Conservation (phyloP, 345 rosid genomes). For the Arabis alpina region DNA sequence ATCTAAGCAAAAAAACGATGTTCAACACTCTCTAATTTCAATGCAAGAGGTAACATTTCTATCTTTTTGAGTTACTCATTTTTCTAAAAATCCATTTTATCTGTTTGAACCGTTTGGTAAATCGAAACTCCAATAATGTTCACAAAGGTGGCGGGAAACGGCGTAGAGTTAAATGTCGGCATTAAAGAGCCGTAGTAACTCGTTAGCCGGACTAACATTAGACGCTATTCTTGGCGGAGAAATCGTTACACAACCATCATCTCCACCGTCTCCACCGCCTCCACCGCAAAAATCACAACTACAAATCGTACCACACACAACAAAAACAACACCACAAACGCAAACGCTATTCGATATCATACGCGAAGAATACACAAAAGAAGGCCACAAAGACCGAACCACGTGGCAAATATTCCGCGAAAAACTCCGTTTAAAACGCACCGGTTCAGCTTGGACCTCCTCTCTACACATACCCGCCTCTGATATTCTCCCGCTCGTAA, state of each 20-base stretch:
- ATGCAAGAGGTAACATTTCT: slow-evolving; percentile 40
- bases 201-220: slow-evolving; percentile 47
- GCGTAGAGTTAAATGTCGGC: slow-evolving; percentile 54
- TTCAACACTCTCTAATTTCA: slow-evolving; percentile 27
- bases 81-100: background rate
- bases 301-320: slow-evolving; percentile 32
- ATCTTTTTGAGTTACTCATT: background rate
- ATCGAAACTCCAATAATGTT: slow-evolving; percentile 14
- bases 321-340: slow-evolving; percentile 15
- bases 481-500: slow-evolving; percentile 52
- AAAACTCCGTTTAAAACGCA: slow-evolving; percentile 65
- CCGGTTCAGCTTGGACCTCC: slow-evolving; percentile 74
- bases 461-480: slow-evolving; percentile 58
- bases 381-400: slow-evolving; percentile 58
- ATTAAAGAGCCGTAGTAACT: slow-evolving; percentile 49
- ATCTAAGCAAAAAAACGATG: slow-evolving; percentile 14
- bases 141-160: slow-evolving; percentile 31
- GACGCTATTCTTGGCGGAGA: slow-evolving; percentile 52
- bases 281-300: slow-evolving; percentile 15
- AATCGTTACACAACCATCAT: slow-evolving; percentile 32
- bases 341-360: slow-evolving; percentile 71
- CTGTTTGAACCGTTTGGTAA: background rate
- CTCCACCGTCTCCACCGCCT: slow-evolving; percentile 37
- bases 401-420: slow-evolving; percentile 84
- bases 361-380: slow-evolving; percentile 54